Conservation (phyloP, 352 stramenopile genomes). For the Globisporangium paroecandrum region DNA sequence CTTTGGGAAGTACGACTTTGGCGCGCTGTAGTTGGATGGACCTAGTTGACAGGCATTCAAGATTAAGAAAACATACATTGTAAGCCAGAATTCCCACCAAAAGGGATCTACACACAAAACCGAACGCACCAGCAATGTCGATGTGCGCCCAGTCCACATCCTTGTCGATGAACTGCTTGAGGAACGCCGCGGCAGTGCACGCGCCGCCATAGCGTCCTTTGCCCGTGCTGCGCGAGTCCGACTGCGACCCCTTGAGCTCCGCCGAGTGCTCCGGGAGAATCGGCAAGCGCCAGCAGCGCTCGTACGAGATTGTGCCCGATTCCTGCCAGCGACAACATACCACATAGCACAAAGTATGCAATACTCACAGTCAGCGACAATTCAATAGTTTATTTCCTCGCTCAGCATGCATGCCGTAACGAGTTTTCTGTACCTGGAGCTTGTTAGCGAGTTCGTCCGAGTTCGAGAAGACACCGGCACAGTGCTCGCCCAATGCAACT, state of each 20-base stretch:
- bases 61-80: not conserved
- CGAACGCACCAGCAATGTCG: slow-evolving; percentile 72
- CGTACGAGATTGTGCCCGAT: slow-evolving; percentile 56
- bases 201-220: slow-evolving; percentile 78
- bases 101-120: not conserved
- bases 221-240: slow-evolving; percentile 77
- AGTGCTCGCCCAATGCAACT: slow-evolving; percentile 87
- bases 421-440: slow-evolving; percentile 33
- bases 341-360: slow-evolving; percentile 8
- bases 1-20: slow-evolving; percentile 84
- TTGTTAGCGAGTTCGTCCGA: slow-evolving; percentile 76
- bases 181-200: slow-evolving; percentile 82
- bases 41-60: slow-evolving; percentile 10
- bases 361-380: not conserved
- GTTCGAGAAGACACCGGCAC: slow-evolving; percentile 92
- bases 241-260: slow-evolving; percentile 77
- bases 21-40: slow-evolving; percentile 74
- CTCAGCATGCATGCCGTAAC: not conserved
- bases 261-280: slow-evolving; percentile 84
- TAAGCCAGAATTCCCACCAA: not conserved
- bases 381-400: not conserved
- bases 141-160: slow-evolving; percentile 87
- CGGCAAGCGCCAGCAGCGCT: slow-evolving; percentile 88
- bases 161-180: slow-evolving; percentile 87
- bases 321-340: slow-evolving; percentile 21